Base-by-base conservation (phyloP, 306 rosid genomes). In the Hylodesmum podocarpum region DNA sequence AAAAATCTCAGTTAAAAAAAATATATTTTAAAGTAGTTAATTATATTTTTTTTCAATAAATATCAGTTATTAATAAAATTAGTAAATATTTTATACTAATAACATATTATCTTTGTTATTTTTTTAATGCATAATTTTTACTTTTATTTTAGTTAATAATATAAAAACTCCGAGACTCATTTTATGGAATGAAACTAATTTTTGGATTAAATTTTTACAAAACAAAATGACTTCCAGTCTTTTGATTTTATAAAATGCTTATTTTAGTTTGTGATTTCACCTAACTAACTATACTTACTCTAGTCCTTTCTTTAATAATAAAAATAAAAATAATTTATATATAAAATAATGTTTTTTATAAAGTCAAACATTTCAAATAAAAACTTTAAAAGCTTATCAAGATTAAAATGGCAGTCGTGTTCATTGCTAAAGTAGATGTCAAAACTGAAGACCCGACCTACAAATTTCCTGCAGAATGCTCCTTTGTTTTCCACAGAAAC, bases 371-470 rank as follows among this genome's bases (percentile, higher is more conserved):
- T n/a, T n/a, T n/a, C n/a, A n/a, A 39, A 10, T 39, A 2, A 39
- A 39, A 8, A 39, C 1, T 39, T 8, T 39, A 39, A 1, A 12
- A 13, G 14, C 7, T 14, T 47, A 16, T n/a, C 54, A 47, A 47
- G 3, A 47, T 47, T 47, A 47, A 47, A 47, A 47, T 16, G 9
- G 24, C 10, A 6, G 44, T 39, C 3, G 44, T 39, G 41, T 79
- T 71, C 78, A 16, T 57, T 69, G 77, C 47, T 71, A 43, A 57
- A 55, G 61, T 49, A 15, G 80, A 76, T 70, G 28, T 76, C 81
- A 54, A 44, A 66, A 57, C 10, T 59, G 6, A 15, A 31, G 15
- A 12, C 33, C 18, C 46, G 68, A 8, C 66, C 63, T 65, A 63
- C 49, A 71, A 13, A 4, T 11, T 46, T 59, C 22, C 18, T 44